These are phyloP conservation scores for Euphorbia schlechtendalii DNA, from an alignment of 441 rosid genomes.

Conservation along the genomic window DNA sequence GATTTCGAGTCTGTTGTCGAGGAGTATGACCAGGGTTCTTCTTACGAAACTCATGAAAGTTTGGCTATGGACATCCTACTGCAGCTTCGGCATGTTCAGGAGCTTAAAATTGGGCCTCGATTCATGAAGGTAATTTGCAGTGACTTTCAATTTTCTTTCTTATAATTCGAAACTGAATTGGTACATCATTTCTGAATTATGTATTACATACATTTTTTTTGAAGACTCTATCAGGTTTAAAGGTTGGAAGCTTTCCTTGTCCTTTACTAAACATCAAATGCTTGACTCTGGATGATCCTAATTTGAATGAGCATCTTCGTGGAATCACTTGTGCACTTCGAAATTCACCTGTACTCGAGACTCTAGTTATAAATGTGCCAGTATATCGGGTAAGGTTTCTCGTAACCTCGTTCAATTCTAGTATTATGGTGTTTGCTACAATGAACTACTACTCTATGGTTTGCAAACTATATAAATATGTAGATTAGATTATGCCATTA, in stretches of 20 bases:
- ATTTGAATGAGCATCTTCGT: background rate
- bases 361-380: background rate
- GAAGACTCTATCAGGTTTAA: background rate
- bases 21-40: background rate
- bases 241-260: background rate
- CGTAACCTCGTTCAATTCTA: no score
- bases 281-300: background rate
- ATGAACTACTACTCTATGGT: no score
- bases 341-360: background rate
- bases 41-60: no score
- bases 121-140: background rate
- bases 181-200: background rate
- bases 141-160: no score
- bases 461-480: no score
- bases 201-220: background rate
- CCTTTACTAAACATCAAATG: background rate
- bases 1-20: background rate
- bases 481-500: no score
- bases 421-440: no score
- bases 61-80: background rate
- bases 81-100: background rate
- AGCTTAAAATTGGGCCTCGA: background rate
- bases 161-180: background rate
- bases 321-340: background rate
- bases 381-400: background rate